These are phyloP conservation scores for Epithele typhae DNA, from an alignment of 768 basidiomycete genomes.

Conservation along the genomic window DNA sequence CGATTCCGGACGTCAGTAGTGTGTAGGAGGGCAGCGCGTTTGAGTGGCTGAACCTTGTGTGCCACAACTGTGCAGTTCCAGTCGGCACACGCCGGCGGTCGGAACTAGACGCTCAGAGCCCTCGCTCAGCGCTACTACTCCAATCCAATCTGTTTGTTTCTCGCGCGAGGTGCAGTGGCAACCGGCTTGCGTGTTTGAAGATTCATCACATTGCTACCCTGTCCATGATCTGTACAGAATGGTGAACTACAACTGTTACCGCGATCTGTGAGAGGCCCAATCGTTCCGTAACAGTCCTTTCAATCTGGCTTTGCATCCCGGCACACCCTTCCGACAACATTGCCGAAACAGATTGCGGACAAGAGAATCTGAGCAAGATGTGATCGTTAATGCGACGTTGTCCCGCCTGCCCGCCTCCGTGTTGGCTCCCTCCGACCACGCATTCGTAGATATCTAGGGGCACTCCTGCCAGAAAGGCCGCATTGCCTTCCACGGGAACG, in stretches of 20 bases:
- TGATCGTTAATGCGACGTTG: slow-evolving; percentile 30
- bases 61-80: slow-evolving; percentile 22
- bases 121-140: too few species aligned
- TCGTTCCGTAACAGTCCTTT: slow-evolving; percentile 26
- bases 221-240: slow-evolving; percentile 36
- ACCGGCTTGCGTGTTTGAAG: too few species aligned
- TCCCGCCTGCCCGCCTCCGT: too few species aligned
- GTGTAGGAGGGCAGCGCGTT: slow-evolving; percentile 12
- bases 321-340: too few species aligned
- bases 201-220: slow-evolving; percentile 47
- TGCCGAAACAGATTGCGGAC: slow-evolving; percentile 33
- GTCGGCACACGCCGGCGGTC: slow-evolving; percentile 22
- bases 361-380: slow-evolving; percentile 53
- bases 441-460: slow-evolving; percentile 51
- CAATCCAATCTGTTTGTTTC: too few species aligned
- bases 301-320: slow-evolving; percentile 29
- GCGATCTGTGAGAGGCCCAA: slow-evolving; percentile 22
- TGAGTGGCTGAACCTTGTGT: slow-evolving; percentile 25
- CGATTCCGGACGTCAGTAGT: slow-evolving; percentile 13
- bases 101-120: too few species aligned
- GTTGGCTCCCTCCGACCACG: slow-evolving; percentile 20
- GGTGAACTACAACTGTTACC: slow-evolving; percentile 25
- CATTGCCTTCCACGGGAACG: slow-evolving; percentile 34
- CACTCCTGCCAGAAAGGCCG: slow-evolving; percentile 40
- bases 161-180: too few species aligned